These are phyloP conservation scores for Cladosporium sp. DNA, from an alignment of 2,329 filamentous ascomycete species.

Conservation along the genomic window DNA sequence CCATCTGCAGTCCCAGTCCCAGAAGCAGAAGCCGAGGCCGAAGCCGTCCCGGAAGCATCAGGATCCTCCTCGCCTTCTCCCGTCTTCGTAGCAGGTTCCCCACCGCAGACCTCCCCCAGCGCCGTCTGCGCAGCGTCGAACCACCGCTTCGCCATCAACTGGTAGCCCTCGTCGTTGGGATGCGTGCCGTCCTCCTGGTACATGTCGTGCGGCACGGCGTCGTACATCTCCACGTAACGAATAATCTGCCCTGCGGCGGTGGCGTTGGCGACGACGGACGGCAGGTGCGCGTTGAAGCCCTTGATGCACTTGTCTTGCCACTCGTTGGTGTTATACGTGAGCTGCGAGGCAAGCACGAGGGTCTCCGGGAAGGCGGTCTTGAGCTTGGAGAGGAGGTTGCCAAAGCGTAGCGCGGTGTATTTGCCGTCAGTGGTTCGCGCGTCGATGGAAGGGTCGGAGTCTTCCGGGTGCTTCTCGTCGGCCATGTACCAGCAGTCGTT, in stretches of 20 bases:
- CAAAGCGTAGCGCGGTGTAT: not conserved
- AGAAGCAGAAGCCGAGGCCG: not conserved
- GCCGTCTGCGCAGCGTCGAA: not conserved
- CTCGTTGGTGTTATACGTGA: not conserved
- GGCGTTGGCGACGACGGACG: not conserved
- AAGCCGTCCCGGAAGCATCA: not conserved
- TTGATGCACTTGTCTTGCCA: conserved; percentile 5
- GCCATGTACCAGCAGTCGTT: conserved; percentile 15
- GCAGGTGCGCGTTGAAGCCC: conserved; percentile 2
- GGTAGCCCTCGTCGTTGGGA: conserved; percentile 4
- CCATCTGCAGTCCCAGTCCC: not conserved
- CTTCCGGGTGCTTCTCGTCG: not conserved
- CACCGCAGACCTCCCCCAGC: not conserved
- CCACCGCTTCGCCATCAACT: not conserved
- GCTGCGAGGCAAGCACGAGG: not conserved
- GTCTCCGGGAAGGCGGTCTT: not conserved
- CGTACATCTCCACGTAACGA: not conserved
- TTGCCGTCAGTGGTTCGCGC: not conserved
- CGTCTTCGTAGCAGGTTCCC: not conserved
- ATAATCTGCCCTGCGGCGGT: not conserved
- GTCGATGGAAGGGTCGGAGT: not conserved
- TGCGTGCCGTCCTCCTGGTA: conserved; percentile 5
- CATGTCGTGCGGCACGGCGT: not conserved
- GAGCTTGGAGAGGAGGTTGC: not conserved
- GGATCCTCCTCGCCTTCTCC: not conserved